A percentile compares a stretch with the other conserved stretches of the same genome.
Evolutionary conservation across 805 yeast genomes (phyloP).

Genomic region (Saccharomycopsis oosterbeekiorum): DNA sequence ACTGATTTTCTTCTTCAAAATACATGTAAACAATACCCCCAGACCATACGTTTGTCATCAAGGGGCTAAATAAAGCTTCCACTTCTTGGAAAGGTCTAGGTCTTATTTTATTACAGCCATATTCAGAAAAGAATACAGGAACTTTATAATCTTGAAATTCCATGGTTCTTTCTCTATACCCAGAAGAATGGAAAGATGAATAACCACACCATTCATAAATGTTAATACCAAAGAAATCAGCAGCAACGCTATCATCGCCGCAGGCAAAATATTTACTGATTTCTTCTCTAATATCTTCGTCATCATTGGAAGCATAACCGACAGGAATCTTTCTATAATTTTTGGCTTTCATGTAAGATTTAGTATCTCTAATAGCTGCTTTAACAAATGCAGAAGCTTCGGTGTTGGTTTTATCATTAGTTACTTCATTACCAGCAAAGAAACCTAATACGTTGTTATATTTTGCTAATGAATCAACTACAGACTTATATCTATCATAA

Average conservation of each 20-base stretch:
- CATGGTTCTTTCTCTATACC: constrained; percentile 60
- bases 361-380: constrained; percentile 74
- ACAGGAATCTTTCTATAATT: constrained; percentile 65
- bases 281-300: constrained; percentile 49
- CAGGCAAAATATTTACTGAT: constrained; percentile 72
- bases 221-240: constrained; percentile 78
- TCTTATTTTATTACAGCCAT: constrained; percentile 67
- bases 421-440: constrained; percentile 82
- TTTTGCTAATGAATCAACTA: constrained; percentile 57
- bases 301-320: constrained; percentile 79
- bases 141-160: constrained; percentile 65
- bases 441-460: constrained; percentile 71
- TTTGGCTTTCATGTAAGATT: constrained; percentile 48
- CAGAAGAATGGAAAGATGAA: constrained; percentile 49
- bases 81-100: constrained; percentile 79
- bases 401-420: constrained; percentile 56
- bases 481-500: constrained; percentile 56
- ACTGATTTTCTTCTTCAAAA: constrained; percentile 72
- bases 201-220: constrained; percentile 85
- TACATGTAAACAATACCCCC: constrained; percentile 94
- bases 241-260: constrained; percentile 58
- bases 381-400: constrained; percentile 74
- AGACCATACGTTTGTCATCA: constrained; percentile 87
- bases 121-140: constrained; percentile 81
- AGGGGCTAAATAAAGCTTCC: constrained; percentile 47